Evolutionary conservation across 1,284 basidiomycete genomes (phyloP), one percentile per base, ranked within the genome.

Genomic region (Wolfiporia cocos): DNA sequence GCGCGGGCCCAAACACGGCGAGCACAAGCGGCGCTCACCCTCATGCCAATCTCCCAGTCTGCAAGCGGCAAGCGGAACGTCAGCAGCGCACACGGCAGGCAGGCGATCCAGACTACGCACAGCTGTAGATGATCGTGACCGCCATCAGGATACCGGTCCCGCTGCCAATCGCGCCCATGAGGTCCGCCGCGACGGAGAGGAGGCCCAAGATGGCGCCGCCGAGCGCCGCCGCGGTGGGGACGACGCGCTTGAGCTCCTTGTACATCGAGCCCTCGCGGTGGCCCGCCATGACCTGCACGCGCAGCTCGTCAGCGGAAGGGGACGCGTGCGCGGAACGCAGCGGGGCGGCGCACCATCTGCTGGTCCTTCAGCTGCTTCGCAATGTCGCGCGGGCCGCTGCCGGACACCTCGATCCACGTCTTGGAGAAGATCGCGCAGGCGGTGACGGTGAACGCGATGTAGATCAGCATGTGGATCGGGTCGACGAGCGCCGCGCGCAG

Each of bases 291-390:
- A 98, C 81, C 83, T 85, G 43, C 3, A 34, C 3, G 39, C 28
- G 15, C 34, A 37, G 33, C 19, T 37, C 24, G 28, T 34, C 29
- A 39, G 10, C 11, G 43, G 12, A 49, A 37, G 17, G 22, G 20
- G 37, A 37, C 39, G 24, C 17, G 21, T 7, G n/a, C 21, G 7
- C 40, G 15, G 34, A 33, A n/a, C 5, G 21, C 9, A 20, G 18
- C 4, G 17, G 2, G 23, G 21, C 40, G 4, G 51, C 65, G 20
- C 31, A 81, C 95, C 89, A 98, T 94, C 57, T 90, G 87, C 66
- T 97, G 94, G 57, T 99, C 95, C 74, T 98, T 98, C 61, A 99
- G 81, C 67, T 99, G 94, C 69, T 95, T 96, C 43, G 95, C 95
- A 42, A 99, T 85, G 55, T 99, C 95, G 41, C 95, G 73, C 14